These are phyloP conservation scores for Penicillium sp. DNA, from an alignment of 2,329 filamentous ascomycete genomes.

Conservation along the genomic window DNA sequence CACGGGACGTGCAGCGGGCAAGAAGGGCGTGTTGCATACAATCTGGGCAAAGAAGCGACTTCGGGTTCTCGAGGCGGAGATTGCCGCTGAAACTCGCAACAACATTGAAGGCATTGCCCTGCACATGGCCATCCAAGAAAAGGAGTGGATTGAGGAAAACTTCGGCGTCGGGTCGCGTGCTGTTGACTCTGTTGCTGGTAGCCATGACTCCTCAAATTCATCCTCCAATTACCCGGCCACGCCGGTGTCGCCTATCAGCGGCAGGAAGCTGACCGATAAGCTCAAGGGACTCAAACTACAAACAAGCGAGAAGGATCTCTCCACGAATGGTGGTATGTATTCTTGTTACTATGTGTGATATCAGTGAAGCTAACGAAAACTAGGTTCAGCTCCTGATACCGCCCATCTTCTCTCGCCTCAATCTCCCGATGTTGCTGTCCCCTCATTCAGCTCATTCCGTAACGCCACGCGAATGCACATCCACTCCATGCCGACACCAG, in stretches of 20 bases:
- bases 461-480: no score
- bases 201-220: constrained; percentile 13
- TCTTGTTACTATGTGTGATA: not conserved
- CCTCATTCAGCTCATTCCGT: constrained; percentile 53
- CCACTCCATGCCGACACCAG: constrained; percentile 14
- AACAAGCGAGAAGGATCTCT: constrained; percentile 60
- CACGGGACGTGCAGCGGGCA: constrained; percentile 57
- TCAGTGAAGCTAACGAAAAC: constrained; percentile 12
- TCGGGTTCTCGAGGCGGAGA: constrained; percentile 65
- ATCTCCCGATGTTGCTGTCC: constrained; percentile 55
- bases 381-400: constrained; percentile 15
- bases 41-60: constrained; percentile 81
- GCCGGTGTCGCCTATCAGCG: constrained; percentile 54
- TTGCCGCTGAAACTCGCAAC: constrained; percentile 59
- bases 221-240: constrained; percentile 40
- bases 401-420: constrained; percentile 53
- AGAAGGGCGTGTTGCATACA: constrained; percentile 76
- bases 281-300: constrained; percentile 68
- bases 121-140: constrained; percentile 74
- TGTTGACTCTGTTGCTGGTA: constrained; percentile 25
- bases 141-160: constrained; percentile 73
- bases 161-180: constrained; percentile 55
- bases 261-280: constrained; percentile 68
- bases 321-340: constrained; percentile 44
- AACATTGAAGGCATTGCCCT: constrained; percentile 76